Evolutionary conservation across 495 filamentous ascomycete species (phyloP), one percentile per base, ranked within the genome.

Genomic region (Penicillium psychrofluorescens): DNA sequence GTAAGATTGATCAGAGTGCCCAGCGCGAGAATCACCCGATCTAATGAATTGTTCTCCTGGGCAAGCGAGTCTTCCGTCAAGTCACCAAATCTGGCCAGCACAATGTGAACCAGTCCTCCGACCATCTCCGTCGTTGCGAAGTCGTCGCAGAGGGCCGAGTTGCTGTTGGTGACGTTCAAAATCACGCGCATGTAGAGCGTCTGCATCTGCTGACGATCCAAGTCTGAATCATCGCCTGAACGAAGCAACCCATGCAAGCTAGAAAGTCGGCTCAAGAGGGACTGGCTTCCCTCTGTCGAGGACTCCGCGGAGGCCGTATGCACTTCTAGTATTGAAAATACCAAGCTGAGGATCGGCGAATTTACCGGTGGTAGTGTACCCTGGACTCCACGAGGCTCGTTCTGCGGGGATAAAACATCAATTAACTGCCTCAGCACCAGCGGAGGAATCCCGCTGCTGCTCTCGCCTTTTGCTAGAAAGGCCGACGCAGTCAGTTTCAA

Each of bases 1-100:
- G 84, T 81, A 48, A 97, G 75, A 57, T 98, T 98, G 55, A 92
- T 95, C 58, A 95, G 78, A 41, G 85, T 79, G 0, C 90, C 94
- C 30, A 95, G 66, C 36, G 84, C 76, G 44, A 96, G 71, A 39
- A 95, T 81, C 13, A 95, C 75, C 15, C 75, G 74, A 48, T 96
- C 84, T 15, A 90, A 62, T 11, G 72, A 55, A 29, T 71, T 53
- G 35, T 71, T 66, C 31, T 78, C 62, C 16, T 78, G 61, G 29
- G 68, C 64, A 10, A 56, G 56, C 8, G 68, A 45, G 37, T 64
- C 55, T n/a, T 65, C 61, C 5, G 69, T 63, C 16, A 75, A 46
- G 16, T 64, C 49, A 11, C 47, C 36, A 35, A 71, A 71, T 33
- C 64, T 58, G 36, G 64, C 66, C 14, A 58, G 62, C 41, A 75